Percentiles rank a stretch among this genome's conserved stretches.
Evolutionary conservation across 352 stramenopile genomes (phyloP).

Genomic region (Peronospora farinosa): DNA sequence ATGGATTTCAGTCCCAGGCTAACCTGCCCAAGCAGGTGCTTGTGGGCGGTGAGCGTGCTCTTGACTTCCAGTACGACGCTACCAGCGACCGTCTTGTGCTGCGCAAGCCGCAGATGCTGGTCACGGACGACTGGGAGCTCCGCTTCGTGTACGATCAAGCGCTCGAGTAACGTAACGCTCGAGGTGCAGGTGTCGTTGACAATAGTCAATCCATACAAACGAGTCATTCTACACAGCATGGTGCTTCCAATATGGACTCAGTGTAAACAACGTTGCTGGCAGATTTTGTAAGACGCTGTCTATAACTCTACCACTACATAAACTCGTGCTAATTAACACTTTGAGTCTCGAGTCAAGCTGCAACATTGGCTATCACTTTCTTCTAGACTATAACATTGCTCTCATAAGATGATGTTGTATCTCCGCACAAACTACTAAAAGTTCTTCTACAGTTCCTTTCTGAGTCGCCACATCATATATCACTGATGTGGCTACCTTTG

Average conservation of each 20-base stretch:
- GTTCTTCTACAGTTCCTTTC: too few relatives aligned
- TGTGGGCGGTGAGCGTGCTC: conserved; percentile 28
- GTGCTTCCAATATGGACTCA: background rate
- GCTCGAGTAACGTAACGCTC: conserved; percentile 17
- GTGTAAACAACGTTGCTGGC: background rate
- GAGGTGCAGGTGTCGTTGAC: conserved; percentile 9
- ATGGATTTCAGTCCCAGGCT: conserved; percentile 40
- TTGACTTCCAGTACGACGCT: conserved; percentile 71
- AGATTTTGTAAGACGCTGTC: too few relatives aligned
- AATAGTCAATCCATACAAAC: conserved; percentile 12
- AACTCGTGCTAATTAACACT: too few relatives aligned
- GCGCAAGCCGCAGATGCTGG: conserved; percentile 73
- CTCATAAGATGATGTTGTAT: too few relatives aligned
- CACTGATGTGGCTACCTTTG: too few relatives aligned
- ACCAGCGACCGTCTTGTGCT: conserved; percentile 62
- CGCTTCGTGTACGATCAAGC: conserved; percentile 41
- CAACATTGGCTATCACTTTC: too few relatives aligned
- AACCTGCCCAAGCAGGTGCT: conserved; percentile 45
- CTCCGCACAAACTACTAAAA: too few relatives aligned
- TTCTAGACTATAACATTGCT: too few relatives aligned
- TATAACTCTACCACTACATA: too few relatives aligned
- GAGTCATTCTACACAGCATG: background rate
- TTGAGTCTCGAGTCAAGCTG: too few relatives aligned
- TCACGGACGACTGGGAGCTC: conserved; percentile 68
- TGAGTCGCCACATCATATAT: too few relatives aligned